Base-by-base conservation (phyloP, 305 asterid species). In the Ajuga reptans region DNA sequence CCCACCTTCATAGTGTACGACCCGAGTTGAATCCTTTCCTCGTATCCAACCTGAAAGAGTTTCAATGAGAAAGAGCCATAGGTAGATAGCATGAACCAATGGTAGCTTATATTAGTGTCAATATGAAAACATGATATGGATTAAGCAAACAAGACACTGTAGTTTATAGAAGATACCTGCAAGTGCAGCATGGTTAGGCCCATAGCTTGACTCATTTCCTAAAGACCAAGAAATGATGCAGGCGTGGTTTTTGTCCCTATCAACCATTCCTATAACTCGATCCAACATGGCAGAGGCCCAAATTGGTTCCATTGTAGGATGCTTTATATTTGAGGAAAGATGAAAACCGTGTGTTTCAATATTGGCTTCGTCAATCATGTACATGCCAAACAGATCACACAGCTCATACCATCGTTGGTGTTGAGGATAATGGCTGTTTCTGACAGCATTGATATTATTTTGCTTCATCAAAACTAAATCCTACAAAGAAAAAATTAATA, bases 361-460 rank as follows among this genome's bases (percentile, higher is more conserved):
- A 79, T 93, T 93, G 82, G 99, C 99, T 83, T 93, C 99, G 58
- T 93, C 97, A 11, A 93, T 89, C 96, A 93, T 87, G 91, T 93
- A 93, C 92, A 93, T 80, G 81, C 99, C 99, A 81, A 93, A 93
- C 62, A 90, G 86, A 84, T 93, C 97, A 54, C 99, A 93, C 59
- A 93, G 81, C 86, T 90, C 97, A 24, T 93, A 93, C 99, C 97
- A 93, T 72, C 99, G 84, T 59, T 74, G 90, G 77, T 93, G 99
- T 71, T 93, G 97, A 69, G 97, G 99, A 73, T 90, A 93, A 79
- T 93, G 99, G 72, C 99, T 89, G 84, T 93, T 93, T 80, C 97
- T 86, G 74, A 93, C 96, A 66, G 99, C 92, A 77, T 93, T 93
- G 55, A 93, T 85, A 72, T 93, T 93, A 75, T 86, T 80, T 85